Evolutionary conservation across 1,139 yeast genomes (phyloP).

Genomic region (Pichia sp.): DNA sequence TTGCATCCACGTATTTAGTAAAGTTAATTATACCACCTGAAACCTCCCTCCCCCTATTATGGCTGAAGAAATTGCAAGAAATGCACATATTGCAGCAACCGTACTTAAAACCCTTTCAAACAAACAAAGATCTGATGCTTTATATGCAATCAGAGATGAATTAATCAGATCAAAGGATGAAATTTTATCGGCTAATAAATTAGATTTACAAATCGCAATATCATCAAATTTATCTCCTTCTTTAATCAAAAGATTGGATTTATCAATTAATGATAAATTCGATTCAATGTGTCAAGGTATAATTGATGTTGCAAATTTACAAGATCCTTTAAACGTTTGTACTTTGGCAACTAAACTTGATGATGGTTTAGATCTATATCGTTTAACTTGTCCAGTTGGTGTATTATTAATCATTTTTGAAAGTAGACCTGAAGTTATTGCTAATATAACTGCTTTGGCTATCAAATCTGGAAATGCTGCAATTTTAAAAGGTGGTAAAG

Average conservation of each 20-base stretch:
- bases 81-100: conserved; percentile 75
- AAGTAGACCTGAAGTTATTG: conserved; percentile 96
- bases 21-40: too few species aligned
- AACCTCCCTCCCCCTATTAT: conserved; percentile 12
- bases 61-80: conserved; percentile 73
- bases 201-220: conserved; percentile 68
- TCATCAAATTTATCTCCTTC: conserved; percentile 55
- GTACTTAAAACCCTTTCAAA: conserved; percentile 69
- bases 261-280: conserved; percentile 74
- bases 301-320: conserved; percentile 78
- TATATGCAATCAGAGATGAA: conserved; percentile 65
- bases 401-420: conserved; percentile 90
- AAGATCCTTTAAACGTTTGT: conserved; percentile 85
- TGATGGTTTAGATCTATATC: conserved; percentile 72
- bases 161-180: conserved; percentile 50
- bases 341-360: conserved; percentile 80
- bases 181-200: conserved; percentile 64
- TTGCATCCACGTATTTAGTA: too few species aligned
- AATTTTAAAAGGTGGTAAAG: conserved; percentile 95
- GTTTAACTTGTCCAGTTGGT: conserved; percentile 92
- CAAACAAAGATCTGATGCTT: conserved; percentile 66
- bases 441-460: conserved; percentile 92
- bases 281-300: conserved; percentile 94
- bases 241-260: conserved; percentile 75
- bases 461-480: conserved; percentile 95